Percentiles rank a stretch among this genome's conserved stretches.
Evolutionary conservation across 495 filamentous ascomycete species (phyloP).

Genomic region (Annulohypoxylon moriforme): DNA sequence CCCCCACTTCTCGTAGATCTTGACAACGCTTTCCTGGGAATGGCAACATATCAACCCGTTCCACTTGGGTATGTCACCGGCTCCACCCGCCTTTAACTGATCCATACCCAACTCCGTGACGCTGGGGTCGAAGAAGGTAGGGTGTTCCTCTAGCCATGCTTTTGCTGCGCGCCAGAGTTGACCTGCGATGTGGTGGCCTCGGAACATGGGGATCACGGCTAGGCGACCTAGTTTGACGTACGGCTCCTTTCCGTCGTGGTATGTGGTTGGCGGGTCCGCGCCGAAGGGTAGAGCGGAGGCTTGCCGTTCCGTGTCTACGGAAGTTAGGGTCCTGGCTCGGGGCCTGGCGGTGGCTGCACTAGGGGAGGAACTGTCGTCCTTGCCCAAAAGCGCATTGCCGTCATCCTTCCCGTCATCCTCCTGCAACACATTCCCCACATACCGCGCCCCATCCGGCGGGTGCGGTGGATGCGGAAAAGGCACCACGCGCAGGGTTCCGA

Average conservation of each 20-base stretch:
- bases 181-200: slow-evolving; percentile 70
- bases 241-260: slow-evolving; percentile 70
- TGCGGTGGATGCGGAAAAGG: slow-evolving; percentile 78
- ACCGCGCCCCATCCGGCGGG: slow-evolving; percentile 57
- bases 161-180: slow-evolving; percentile 71
- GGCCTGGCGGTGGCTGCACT: not conserved
- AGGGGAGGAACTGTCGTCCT: not conserved
- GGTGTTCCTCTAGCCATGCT: slow-evolving; percentile 70
- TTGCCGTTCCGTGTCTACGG: slow-evolving; percentile 29
- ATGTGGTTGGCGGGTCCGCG: slow-evolving; percentile 54
- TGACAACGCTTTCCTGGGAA: slow-evolving; percentile 72
- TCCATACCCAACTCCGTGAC: slow-evolving; percentile 57
- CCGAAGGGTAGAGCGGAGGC: slow-evolving; percentile 47
- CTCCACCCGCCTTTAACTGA: slow-evolving; percentile 45
- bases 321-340: slow-evolving; percentile 14
- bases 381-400: not conserved
- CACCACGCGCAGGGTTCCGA: slow-evolving; percentile 80
- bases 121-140: slow-evolving; percentile 61
- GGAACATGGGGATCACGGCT: slow-evolving; percentile 71
- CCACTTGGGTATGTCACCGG: slow-evolving; percentile 63
- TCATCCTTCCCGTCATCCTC: slow-evolving; percentile 24
- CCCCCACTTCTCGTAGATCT: slow-evolving; percentile 71
- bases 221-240: slow-evolving; percentile 83
- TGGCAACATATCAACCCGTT: slow-evolving; percentile 78
- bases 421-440: slow-evolving; percentile 50